Conservation (phyloP, 345 rosid species). For the Draba incana region DNA sequence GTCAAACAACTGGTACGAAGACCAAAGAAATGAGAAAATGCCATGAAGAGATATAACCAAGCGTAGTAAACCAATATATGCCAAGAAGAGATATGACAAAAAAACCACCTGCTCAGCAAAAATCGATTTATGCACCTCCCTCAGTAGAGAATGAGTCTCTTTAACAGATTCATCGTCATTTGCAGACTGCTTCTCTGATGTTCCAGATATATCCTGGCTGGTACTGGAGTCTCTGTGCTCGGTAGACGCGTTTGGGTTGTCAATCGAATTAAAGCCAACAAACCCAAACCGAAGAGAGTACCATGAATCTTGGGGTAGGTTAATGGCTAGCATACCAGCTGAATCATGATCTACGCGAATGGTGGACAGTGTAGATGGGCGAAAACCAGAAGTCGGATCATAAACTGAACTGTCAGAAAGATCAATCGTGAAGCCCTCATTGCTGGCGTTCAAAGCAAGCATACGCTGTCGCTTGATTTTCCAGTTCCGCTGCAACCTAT, state of each 20-base stretch:
- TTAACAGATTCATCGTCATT: constrained; percentile 67
- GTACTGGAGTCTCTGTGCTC: constrained; percentile 38
- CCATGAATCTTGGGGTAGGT: constrained; percentile 73
- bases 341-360: constrained; percentile 83
- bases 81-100: constrained; percentile 8
- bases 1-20: constrained; percentile 73
- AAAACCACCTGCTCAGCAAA: constrained; percentile 77
- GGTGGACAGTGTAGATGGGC: constrained; percentile 66
- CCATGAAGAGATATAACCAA: constrained; percentile 4
- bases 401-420: constrained; percentile 70
- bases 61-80: background rate
- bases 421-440: constrained; percentile 86
- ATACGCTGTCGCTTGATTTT: constrained; percentile 90
- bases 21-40: constrained; percentile 34
- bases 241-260: constrained; percentile 39
- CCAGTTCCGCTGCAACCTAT: constrained; percentile 99
- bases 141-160: constrained; percentile 65
- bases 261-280: constrained; percentile 54
- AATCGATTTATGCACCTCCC: constrained; percentile 79
- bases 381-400: constrained; percentile 52
- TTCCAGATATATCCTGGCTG: constrained; percentile 38
- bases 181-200: constrained; percentile 48
- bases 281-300: constrained; percentile 75
- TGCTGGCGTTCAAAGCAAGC: constrained; percentile 62
- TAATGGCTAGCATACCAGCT: constrained; percentile 91